phyloP scores from a whole-genome alignment of 2,329 filamentous ascomycete species.

The Fusarium newnesense region DNA sequence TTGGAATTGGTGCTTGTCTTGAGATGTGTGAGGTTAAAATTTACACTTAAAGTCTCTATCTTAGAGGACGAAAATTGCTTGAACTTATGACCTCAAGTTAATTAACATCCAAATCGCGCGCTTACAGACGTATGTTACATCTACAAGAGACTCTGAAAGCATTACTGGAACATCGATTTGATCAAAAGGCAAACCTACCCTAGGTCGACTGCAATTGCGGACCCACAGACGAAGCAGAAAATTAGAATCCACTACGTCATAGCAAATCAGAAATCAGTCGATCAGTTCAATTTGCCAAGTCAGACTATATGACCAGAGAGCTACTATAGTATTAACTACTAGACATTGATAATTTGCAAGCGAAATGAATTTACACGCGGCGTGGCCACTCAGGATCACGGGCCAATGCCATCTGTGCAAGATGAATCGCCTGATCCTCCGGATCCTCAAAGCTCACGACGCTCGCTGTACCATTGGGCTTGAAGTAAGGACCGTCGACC shows the following conservation, averaged over 20 bases:
- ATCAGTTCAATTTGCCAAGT: background rate
- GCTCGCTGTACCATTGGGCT: conserved; percentile 7
- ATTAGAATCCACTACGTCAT: background rate
- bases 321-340: background rate
- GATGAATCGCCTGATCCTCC: conserved; percentile 33
- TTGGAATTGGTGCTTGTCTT: no score
- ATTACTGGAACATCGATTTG: fast-evolving
- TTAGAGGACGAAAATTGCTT: background rate
- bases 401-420: conserved; percentile 31
- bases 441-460: conserved; percentile 2
- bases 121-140: fast-evolving
- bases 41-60: fast-evolving
- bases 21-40: no score
- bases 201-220: background rate
- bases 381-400: conserved; percentile 27
- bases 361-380: background rate
- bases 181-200: background rate
- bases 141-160: fast-evolving
- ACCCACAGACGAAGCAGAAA: background rate
- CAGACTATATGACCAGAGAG: background rate
- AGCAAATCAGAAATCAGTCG: no score
- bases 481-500: conserved; percentile 53
- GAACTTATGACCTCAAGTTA: fast-evolving
- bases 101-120: fast-evolving
- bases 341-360: fast-evolving